Conservation (phyloP, 192 early-diverging fungal species). For the Coemansia sp. region DNA sequence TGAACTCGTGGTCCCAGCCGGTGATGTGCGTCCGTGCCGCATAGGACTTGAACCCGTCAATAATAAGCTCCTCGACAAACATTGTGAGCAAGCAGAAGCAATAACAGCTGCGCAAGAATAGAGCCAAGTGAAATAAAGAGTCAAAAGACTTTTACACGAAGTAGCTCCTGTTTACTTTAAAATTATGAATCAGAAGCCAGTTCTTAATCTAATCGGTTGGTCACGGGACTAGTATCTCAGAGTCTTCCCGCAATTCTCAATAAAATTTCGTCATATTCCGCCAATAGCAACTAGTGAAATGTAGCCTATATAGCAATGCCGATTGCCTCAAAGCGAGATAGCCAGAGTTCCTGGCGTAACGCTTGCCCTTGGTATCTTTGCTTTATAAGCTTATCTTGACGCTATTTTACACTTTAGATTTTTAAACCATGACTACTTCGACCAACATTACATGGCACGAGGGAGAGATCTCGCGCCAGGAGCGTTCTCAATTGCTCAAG, state of each 20-base stretch:
- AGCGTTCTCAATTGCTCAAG: constrained; percentile 68
- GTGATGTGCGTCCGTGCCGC: constrained; percentile 91
- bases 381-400: not conserved
- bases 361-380: not conserved
- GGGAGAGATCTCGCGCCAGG: constrained; percentile 69
- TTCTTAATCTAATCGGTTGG: not conserved
- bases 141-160: not conserved
- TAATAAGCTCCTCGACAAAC: constrained; percentile 92
- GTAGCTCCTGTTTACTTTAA: not conserved
- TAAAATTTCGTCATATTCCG: constrained; percentile 15
- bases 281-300: constrained; percentile 9
- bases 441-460: constrained; percentile 93
- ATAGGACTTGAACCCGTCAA: constrained; percentile 99
- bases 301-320: not conserved
- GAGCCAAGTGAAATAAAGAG: not conserved
- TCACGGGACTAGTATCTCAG: not conserved
- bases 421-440: not conserved
- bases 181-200: not conserved
- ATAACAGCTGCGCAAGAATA: constrained; percentile 1
- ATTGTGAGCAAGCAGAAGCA: constrained; percentile 43
- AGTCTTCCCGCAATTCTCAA: not conserved
- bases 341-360: not conserved
- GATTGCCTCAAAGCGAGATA: not conserved
- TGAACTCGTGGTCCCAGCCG: constrained; percentile 98
- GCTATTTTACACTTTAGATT: not conserved